Base-by-base conservation (phyloP, 2,329 filamentous ascomycete species). In the Venturia nashicola region DNA sequence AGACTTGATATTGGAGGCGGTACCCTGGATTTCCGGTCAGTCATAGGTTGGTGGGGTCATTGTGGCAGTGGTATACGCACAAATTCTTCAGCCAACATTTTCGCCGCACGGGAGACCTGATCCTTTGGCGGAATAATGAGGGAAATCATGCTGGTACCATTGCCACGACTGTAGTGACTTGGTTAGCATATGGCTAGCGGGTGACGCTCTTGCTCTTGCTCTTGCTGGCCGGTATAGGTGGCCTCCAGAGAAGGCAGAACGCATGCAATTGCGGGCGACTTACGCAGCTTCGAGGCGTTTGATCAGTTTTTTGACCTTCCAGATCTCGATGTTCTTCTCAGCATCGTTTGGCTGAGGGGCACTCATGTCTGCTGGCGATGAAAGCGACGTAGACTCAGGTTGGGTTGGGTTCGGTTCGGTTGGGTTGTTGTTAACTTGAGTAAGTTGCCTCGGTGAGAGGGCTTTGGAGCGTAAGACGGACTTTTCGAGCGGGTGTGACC, bases 41-140 rank as follows among this genome's bases (percentile, higher is more conserved):
- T 32, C 14, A 34, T 36, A 36, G 14, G 51, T 57, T 57, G 32
- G 51, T 57, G 32, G 51, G 36, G 36, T 8, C 16, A 36, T 8
- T 36, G n/a, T 55, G 62, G 62, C 40, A 59, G 64, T 18, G 18
- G 36, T 62, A 36, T 23, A 80, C 89, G 69, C 84, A 94, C 90
- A 75, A 94, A 96, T 90, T 96, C 92, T 97, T 99, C 94, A 82
- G 95, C 95, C 87, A 99, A 89, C 94, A 99, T 99, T 85, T 97
- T 97, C 66, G 94, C 90, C 64, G 90, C 89, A 73, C 92, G 88
- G 57, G 94, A 97, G 68, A 99, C 85, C 80, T 99, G 94, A 78
- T 97, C 92, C 86, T 99, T 99, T 70, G 94, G 94, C 66, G 94
- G 94, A 74, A 99, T 97, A 72, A 99, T 97, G 78, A 99, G 85